Percentiles rank a stretch among this genome's conserved stretches.
Conservation (phyloP, 2,329 filamentous ascomycete species). For the Truncatella angustata region DNA sequence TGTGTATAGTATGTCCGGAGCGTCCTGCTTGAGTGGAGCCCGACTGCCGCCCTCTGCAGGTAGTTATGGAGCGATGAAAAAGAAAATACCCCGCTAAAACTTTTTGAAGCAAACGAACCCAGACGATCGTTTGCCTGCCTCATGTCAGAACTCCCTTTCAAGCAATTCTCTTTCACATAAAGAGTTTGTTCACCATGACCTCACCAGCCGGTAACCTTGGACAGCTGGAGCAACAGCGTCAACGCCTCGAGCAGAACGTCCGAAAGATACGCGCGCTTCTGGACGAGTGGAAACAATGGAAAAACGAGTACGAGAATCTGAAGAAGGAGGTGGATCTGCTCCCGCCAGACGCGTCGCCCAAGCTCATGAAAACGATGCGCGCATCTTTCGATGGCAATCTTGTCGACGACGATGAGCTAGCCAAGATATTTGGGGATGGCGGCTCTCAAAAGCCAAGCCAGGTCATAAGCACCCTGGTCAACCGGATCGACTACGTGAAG, state of each 20-base stretch:
- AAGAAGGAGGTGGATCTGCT: conserved; percentile 73
- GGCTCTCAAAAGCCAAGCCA: conserved; percentile 56
- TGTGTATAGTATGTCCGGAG: too few relatives aligned
- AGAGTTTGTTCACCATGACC: conserved; percentile 32
- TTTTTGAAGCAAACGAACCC: not conserved
- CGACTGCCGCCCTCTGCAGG: not conserved
- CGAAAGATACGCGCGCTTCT: conserved; percentile 72
- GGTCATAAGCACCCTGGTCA: conserved; percentile 65
- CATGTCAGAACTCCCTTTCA: not conserved
- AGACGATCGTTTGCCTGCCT: too few relatives aligned
- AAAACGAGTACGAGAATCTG: conserved; percentile 86
- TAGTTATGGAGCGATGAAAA: not conserved
- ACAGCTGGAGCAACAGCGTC: conserved; percentile 72
- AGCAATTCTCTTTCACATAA: not conserved
- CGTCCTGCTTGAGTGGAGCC: too few relatives aligned
- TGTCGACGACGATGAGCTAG: conserved; percentile 57
- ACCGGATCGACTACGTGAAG: conserved; percentile 85
- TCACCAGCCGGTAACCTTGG: conserved; percentile 51
- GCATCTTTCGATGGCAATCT: conserved; percentile 62
- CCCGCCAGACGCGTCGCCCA: conserved; percentile 42
- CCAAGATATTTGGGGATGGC: conserved; percentile 45
- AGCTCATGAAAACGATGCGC: conserved; percentile 58
- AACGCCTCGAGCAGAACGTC: conserved; percentile 73
- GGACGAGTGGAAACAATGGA: conserved; percentile 86
- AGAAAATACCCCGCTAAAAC: not conserved